These are phyloP conservation scores for Platanthera zijinensis DNA, from an alignment of 106 monocot species.

Conservation along the genomic window DNA sequence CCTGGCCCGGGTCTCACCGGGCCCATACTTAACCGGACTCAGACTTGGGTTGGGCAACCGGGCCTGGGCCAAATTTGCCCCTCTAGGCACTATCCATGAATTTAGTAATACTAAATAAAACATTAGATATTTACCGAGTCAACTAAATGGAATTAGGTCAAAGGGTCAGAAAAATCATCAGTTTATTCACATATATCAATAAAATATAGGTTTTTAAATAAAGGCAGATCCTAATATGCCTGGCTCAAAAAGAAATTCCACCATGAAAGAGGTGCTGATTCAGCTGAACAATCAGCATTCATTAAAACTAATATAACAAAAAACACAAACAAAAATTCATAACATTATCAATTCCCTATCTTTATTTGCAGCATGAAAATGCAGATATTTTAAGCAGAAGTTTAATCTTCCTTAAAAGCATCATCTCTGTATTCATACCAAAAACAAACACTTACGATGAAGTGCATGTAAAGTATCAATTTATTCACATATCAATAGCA, in stretches of 20 bases:
- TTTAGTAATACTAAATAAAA: neutral
- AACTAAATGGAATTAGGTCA: constrained; percentile 85
- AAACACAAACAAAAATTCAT: neutral
- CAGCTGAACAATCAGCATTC: constrained; percentile 1
- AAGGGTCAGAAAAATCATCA: constrained; percentile 22
- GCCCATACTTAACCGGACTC: too few relatives aligned
- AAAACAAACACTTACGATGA: neutral
- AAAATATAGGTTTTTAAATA: constrained; percentile 24
- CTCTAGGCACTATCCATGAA: neutral
- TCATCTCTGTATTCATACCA: neutral
- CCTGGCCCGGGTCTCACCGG: too few relatives aligned
- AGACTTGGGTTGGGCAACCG: too few relatives aligned
- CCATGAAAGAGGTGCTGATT: neutral
- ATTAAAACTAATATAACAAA: constrained; percentile 92
- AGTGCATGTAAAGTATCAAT: neutral
- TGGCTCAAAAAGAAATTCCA: neutral
- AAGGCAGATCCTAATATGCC: constrained; percentile 26
- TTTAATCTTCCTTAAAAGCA: neutral
- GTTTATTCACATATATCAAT: neutral
- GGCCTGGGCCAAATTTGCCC: too few relatives aligned
- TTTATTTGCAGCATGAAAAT: constrained; percentile 4
- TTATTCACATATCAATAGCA: too few relatives aligned
- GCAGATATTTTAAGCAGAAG: neutral
- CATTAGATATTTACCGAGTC: constrained; percentile 24
- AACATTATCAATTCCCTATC: neutral